Base-by-base conservation (phyloP, 345 rosid species). In the Salix koriyanagi region DNA sequence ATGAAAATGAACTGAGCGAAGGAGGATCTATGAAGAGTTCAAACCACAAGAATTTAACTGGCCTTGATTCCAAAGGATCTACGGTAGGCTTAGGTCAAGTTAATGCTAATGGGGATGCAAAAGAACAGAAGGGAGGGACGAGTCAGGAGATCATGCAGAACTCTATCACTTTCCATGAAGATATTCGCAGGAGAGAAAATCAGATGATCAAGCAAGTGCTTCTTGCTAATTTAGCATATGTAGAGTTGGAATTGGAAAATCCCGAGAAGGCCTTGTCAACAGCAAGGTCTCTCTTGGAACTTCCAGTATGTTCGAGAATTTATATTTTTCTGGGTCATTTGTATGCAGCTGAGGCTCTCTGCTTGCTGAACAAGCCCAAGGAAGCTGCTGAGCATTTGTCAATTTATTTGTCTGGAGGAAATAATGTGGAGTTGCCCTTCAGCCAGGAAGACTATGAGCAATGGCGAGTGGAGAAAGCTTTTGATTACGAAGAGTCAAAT, bases 341-440 rank as follows among this genome's bases (percentile, higher is more conserved):
- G 11, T 96, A 96, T 83, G 96, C 90, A 70, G 98, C 98, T 4
- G 99, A 96, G 89, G 97, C 99, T 21, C 97, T 96, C 39, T 96
- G 97, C 87, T 74, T 88, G 83, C 84, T 96, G 83, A 86, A 89
- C 89, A 89, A 84, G 77, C 90, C 94, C 15, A 77, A 84, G 56
- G 99, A 94, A 78, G 99, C 98, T 7, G 92, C 90, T 0, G 91
- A 85, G 61, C 95, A 92, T 83, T 87, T 96, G 79, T 90, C 89
- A 7, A 61, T 72, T 67, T 96, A 92, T 77, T 71, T 96, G 54
- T 83, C 91, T 19, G 90, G 89, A 62, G 94, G 83, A 74, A 85
- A 73, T 76, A 82, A 85, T 75, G 83, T 96, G 34, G 89, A 84
- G 74, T 60, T 88, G 73, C 99, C 99, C 7, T 96, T 87, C 83